Percentiles rank a stretch among this genome's conserved stretches.
Evolutionary conservation across 2,329 filamentous ascomycete genomes (phyloP).

Genomic region (Rasamsonia emersonii): DNA sequence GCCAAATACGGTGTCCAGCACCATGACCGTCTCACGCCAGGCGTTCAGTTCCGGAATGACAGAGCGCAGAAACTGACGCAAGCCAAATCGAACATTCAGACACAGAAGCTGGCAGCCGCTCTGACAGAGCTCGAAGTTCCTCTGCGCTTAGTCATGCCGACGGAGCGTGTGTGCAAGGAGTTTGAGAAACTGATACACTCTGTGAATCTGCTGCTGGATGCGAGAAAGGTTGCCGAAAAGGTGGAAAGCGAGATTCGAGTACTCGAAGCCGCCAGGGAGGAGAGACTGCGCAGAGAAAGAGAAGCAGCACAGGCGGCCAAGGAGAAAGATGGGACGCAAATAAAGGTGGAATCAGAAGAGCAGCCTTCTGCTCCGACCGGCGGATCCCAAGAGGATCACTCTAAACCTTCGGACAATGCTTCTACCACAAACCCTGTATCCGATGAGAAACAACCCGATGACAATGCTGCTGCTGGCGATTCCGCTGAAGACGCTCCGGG

Average conservation of each 20-base stretch:
- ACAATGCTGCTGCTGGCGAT: not conserved
- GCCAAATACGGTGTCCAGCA: conserved; percentile 73
- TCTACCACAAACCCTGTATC: not conserved
- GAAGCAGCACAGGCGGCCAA: conserved; percentile 12
- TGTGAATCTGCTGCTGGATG: conserved; percentile 40
- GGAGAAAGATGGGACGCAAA: conserved; percentile 19
- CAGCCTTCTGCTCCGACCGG: conserved; percentile 4
- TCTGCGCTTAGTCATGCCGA: conserved; percentile 40
- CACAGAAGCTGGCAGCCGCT: conserved; percentile 39
- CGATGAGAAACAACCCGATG: too few species aligned
- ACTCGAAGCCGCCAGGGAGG: conserved; percentile 33
- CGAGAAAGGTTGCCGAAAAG: conserved; percentile 40
- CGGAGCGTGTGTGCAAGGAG: conserved; percentile 41
- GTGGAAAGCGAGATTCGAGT: conserved; percentile 41
- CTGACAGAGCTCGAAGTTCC: conserved; percentile 41
- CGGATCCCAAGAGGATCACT: not conserved
- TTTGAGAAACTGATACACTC: conserved; percentile 41
- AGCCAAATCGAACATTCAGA: conserved; percentile 43
- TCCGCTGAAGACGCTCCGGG: conserved; percentile 2
- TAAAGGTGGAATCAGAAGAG: conserved; percentile 29
- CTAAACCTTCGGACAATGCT: too few species aligned
- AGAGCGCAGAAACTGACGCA: conserved; percentile 41
- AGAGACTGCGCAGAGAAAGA: conserved; percentile 27
- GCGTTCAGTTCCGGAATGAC: conserved; percentile 77
- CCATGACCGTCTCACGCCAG: conserved; percentile 75